These are phyloP conservation scores for Pyricularia pennisetigena DNA, from an alignment of 2,329 filamentous ascomycete genomes.

Conservation along the genomic window DNA sequence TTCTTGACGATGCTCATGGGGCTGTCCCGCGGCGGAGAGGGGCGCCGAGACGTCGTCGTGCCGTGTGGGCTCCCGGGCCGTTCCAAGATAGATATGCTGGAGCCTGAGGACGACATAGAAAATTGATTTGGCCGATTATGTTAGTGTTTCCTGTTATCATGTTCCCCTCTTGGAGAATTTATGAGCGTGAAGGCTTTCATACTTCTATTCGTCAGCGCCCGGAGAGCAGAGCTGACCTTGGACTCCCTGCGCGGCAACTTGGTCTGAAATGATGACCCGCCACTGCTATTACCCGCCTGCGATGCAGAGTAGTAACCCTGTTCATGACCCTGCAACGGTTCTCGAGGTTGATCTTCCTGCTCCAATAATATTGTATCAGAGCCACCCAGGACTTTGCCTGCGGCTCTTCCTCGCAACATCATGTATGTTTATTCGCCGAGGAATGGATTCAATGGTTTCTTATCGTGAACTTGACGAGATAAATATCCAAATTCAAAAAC, in stretches of 20 bases:
- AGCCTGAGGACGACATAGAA: constrained; percentile 11
- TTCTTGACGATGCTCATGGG: constrained; percentile 15
- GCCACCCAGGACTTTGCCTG: not conserved
- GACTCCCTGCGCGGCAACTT: constrained; percentile 30
- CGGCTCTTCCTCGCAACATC: not conserved
- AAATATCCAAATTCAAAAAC: not conserved
- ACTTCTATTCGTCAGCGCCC: constrained; percentile 29
- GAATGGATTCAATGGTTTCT: not conserved
- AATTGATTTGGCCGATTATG: constrained; percentile 3
- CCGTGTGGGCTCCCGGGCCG: constrained; percentile 5
- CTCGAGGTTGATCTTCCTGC: not conserved
- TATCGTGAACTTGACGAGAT: not conserved
- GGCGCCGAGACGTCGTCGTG: constrained; percentile 5
- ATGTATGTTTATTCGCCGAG: not conserved
- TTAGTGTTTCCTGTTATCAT: not conserved
- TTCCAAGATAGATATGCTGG: constrained; percentile 13
- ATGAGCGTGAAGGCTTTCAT: not conserved
- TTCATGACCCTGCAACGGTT: not conserved
- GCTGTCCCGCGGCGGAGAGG: constrained; percentile 1
- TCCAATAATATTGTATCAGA: not conserved
- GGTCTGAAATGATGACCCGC: constrained; percentile 13
- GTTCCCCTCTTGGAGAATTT: not conserved
- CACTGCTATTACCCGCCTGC: not conserved
- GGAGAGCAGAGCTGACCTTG: constrained; percentile 29
- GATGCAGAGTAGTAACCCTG: not conserved